Evolutionary conservation across 2,329 filamentous ascomycete species (phyloP), one percentile per base, ranked within the genome.

Genomic region (Simplicillium sp.): DNA sequence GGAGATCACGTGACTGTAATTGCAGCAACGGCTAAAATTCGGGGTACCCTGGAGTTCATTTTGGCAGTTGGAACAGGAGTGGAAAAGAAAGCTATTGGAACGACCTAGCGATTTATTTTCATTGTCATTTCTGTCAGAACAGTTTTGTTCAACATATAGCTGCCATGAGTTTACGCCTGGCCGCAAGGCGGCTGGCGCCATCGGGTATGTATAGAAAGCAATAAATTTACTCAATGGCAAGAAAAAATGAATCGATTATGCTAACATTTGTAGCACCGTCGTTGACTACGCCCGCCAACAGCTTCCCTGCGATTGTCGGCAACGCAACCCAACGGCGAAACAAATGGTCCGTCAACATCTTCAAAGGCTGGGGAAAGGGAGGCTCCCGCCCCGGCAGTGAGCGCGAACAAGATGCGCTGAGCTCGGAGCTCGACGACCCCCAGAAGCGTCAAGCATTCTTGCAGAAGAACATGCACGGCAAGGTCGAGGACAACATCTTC

Each of bases 161-260:
- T 37, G 54, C 49, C 56, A 87, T 87, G 82, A 84, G 70, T 64
- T 61, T 82, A 53, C 73, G 74, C 60, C 64, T 79, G 55, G 77
- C 80, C 50, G 68, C 77, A 53, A 66, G 77, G 66, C 75, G 74
- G 65, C 64, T 82, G 51, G 67, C 73, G 42, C 66, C 68, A 54
- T 67, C 71, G 58, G 76, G 82, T 86, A 70, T 43, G 69, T 25
- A 39, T 14, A 36, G 37, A 6, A 33, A 4, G 5, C 6, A 15
- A 33, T 33, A 13, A 33, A 33, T 33, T 33, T 35, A 13, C 13
- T 34, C 15, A 25, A 25, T 25, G 20, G 20, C 20, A 6, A 25
- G n/a, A 25, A 9, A 25, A 25, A 25, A 9, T 25, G 20, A 5
- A 25, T 9, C 20, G 20, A 25, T 25, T 25, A n/a, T 25, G 9